Evolutionary conservation across 2,329 filamentous ascomycete species (phyloP).

Genomic region (Aspergillus hortae): DNA sequence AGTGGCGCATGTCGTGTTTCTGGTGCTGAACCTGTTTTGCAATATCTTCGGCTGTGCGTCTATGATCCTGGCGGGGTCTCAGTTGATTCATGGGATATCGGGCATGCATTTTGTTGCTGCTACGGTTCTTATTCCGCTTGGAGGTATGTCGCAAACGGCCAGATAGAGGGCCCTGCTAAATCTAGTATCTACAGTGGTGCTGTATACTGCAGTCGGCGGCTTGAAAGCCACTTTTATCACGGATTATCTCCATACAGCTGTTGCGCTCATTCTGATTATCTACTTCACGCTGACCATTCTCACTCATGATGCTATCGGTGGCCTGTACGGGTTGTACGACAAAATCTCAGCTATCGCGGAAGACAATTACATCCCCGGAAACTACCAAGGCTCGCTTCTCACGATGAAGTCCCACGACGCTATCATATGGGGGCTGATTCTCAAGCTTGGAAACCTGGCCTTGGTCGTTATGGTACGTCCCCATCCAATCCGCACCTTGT

Average conservation of each 20-base stretch:
- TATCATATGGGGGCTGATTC: conserved; percentile 44
- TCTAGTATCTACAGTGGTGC: conserved; percentile 31
- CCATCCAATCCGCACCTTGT: not conserved
- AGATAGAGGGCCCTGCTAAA: too few species aligned
- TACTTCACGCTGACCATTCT: conserved; percentile 48
- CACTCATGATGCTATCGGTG: conserved; percentile 42
- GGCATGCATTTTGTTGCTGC: conserved; percentile 49
- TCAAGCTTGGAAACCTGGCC: conserved; percentile 50
- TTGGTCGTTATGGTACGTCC: conserved; percentile 46
- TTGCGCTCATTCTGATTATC: conserved; percentile 48
- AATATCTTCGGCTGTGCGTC: conserved; percentile 45
- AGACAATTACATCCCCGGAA: conserved; percentile 43
- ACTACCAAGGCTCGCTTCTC: conserved; percentile 47
- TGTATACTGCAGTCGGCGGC: conserved; percentile 49
- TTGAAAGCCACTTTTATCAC: conserved; percentile 50
- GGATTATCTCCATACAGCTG: conserved; percentile 47
- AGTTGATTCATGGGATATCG: conserved; percentile 45
- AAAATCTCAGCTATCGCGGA: conserved; percentile 43
- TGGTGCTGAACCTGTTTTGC: conserved; percentile 40
- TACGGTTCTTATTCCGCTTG: conserved; percentile 45
- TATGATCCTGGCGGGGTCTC: conserved; percentile 47
- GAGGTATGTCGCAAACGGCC: conserved; percentile 29
- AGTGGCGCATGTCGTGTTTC: conserved; percentile 40
- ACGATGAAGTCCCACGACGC: conserved; percentile 48
- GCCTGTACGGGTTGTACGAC: conserved; percentile 44